Conservation (phyloP, 108 stramenopile species). For the Nannochloropsis oceanica region DNA sequence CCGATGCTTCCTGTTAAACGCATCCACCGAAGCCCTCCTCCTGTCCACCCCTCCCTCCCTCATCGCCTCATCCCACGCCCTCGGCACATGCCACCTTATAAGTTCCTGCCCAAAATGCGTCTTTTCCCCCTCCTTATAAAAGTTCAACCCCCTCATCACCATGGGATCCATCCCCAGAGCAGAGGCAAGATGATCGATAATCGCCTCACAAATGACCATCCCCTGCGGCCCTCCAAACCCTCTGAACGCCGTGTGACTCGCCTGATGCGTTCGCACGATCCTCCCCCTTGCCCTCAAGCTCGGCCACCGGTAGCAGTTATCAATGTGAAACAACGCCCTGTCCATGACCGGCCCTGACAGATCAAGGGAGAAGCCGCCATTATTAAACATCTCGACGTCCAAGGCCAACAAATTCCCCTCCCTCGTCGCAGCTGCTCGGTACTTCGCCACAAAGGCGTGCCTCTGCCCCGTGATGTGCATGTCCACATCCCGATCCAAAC, state of each 20-base stretch:
- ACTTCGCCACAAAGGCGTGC: constrained; percentile 58
- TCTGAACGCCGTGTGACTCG: constrained; percentile 78
- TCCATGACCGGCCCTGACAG: constrained; percentile 71
- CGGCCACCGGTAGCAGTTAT: constrained; percentile 70
- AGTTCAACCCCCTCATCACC: constrained; percentile 52
- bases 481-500: constrained; percentile 73
- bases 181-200: constrained; percentile 71
- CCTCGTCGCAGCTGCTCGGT: constrained; percentile 56
- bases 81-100: constrained; percentile 65
- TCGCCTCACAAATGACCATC: constrained; percentile 62
- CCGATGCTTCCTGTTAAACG: constrained; percentile 63
- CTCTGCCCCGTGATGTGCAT: constrained; percentile 69
- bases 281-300: constrained; percentile 54
- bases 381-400: constrained; percentile 62
- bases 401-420: constrained; percentile 54
- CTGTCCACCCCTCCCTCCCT: constrained; percentile 43
- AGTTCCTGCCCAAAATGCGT: constrained; percentile 72
- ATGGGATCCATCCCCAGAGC: constrained; percentile 45
- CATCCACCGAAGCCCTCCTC: constrained; percentile 46
- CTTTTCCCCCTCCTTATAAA: constrained; percentile 54
- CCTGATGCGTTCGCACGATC: constrained; percentile 72
- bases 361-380: constrained; percentile 70
- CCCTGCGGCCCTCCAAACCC: constrained; percentile 87
- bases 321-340: constrained; percentile 73
- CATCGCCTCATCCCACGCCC: constrained; percentile 33